Evolutionary conservation across 306 rosid species (phyloP).

Genomic region (Begonia masoniana): DNA sequence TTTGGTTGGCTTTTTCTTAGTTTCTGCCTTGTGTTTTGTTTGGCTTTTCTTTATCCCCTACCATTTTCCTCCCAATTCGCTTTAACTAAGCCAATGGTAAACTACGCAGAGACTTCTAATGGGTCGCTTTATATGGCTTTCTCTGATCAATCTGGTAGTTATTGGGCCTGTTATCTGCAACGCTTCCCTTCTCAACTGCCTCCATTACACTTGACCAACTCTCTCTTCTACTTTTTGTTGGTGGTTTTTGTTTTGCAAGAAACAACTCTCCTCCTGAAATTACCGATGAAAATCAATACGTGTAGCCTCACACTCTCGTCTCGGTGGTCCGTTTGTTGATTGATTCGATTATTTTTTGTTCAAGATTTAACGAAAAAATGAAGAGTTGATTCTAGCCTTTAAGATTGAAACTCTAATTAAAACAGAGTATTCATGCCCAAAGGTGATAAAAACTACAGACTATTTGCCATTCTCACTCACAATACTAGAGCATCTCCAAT

Average conservation of each 20-base stretch:
- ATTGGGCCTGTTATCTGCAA: slow-evolving; percentile 18
- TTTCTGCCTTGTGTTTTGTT: slow-evolving; percentile 28
- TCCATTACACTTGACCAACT: slow-evolving; percentile 23
- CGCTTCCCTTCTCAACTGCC: slow-evolving; percentile 10
- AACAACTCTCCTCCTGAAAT: not conserved
- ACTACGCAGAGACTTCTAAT: not conserved
- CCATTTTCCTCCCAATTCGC: not conserved
- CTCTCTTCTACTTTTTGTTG: not conserved
- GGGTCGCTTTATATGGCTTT: slow-evolving; percentile 13
- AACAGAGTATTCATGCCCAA: no score
- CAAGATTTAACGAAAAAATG: slow-evolving; percentile 31
- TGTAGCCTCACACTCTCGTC: no score
- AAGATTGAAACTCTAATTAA: no score
- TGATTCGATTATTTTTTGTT: slow-evolving; percentile 9
- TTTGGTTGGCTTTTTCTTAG: slow-evolving; percentile 46
- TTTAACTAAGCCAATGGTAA: not conserved
- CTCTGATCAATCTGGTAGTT: slow-evolving; percentile 9
- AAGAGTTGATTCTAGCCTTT: no score
- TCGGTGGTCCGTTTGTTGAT: no score
- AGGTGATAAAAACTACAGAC: no score
- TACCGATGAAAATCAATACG: not conserved
- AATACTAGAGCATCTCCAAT: no score
- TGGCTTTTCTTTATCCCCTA: slow-evolving; percentile 13
- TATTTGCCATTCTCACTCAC: no score
- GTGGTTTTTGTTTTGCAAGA: not conserved